phyloP scores from a whole-genome alignment of 371 early-diverging fungal species.

The Thermomucor indicae-seudaticae region DNA sequence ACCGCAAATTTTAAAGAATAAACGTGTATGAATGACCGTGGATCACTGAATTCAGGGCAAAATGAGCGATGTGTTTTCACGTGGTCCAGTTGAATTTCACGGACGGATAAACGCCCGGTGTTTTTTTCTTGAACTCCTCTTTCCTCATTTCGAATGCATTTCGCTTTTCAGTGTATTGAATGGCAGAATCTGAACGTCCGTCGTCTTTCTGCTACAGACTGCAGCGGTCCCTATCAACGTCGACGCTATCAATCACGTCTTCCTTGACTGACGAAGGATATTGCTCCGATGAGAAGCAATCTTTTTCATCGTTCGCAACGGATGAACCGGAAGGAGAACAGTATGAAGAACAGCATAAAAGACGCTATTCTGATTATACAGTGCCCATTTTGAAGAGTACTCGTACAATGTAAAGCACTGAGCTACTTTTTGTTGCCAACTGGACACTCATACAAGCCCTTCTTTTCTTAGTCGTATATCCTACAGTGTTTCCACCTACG shows the following conservation, averaged over 20 bases:
- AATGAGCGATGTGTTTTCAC: not conserved
- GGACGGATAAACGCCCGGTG: slow-evolving; percentile 3
- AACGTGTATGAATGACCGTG: too few relatives aligned
- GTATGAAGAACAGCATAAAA: not conserved
- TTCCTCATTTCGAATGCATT: slow-evolving; percentile 9
- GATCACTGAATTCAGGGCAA: too few relatives aligned
- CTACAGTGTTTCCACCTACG: slow-evolving; percentile 34
- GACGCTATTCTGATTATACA: too few relatives aligned
- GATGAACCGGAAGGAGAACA: slow-evolving; percentile 7
- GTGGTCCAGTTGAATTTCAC: not conserved
- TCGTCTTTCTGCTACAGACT: slow-evolving; percentile 9
- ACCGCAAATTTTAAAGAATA: too few relatives aligned
- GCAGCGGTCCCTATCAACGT: slow-evolving; percentile 15
- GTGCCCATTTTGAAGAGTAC: slow-evolving; percentile 42
- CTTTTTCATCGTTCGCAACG: slow-evolving; percentile 9
- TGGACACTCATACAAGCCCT: not conserved
- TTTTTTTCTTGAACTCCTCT: slow-evolving; percentile 6
- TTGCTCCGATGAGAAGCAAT: slow-evolving; percentile 35
- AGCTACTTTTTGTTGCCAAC: not conserved
- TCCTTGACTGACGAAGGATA: slow-evolving; percentile 38
- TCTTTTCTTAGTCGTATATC: slow-evolving; percentile 31
- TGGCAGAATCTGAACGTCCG: slow-evolving; percentile 15
- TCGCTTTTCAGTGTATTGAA: slow-evolving; percentile 3
- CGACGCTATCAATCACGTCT: slow-evolving; percentile 22
- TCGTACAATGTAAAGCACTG: slow-evolving; percentile 27